Evolutionary conservation across 108 stramenopile species (phyloP), one percentile per base, ranked within the genome.

Genomic region (Fistulifera pelliculosa): DNA sequence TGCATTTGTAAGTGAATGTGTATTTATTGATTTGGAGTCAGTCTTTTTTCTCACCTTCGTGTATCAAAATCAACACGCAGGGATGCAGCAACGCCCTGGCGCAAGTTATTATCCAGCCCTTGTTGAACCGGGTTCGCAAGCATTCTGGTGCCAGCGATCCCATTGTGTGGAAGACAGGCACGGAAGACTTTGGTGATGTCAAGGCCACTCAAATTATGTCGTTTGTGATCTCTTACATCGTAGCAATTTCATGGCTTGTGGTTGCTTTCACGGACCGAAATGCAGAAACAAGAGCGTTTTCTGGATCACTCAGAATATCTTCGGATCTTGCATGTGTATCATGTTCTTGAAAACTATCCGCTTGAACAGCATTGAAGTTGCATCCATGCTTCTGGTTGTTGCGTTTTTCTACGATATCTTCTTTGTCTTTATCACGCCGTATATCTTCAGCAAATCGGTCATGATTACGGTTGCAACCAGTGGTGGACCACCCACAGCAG

Each of bases 381-480:
- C 93, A 16, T 48, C 85, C 0, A 64, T 90, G 5, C 49, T 94
- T 28, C 68, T 96, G 49, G 53, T 79, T 35, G 47, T 83, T 14
- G 83, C 86, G 0, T 90, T 90, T 43, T 60, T 90, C 43, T 96
- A 96, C 71, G 91, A 95, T 62, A 87, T 96, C 19, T 95, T 96
- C 58, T 95, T 88, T 64, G 93, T 96, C 57, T 90, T 96, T 65
- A 18, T 91, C 0, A 77, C 77, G 1, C 93, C 93, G 0, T 58
- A 73, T 39, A 47, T 96, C 14, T 90, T 92, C 52, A 58, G 70
- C 21, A 70, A 80, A 23, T 79, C 77, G 47, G 75, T 96, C 39
- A 93, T 96, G 96, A 75, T 96, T 17, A 77, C 75, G 28, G 90
- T 92, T 10, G 87, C 90, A 7, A 76, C 74, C 0, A 64, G 62